Percentiles rank a stretch among this genome's conserved stretches.
Evolutionary conservation across 768 basidiomycete species (phyloP).

Genomic region (Tephrocybe rancida): DNA sequence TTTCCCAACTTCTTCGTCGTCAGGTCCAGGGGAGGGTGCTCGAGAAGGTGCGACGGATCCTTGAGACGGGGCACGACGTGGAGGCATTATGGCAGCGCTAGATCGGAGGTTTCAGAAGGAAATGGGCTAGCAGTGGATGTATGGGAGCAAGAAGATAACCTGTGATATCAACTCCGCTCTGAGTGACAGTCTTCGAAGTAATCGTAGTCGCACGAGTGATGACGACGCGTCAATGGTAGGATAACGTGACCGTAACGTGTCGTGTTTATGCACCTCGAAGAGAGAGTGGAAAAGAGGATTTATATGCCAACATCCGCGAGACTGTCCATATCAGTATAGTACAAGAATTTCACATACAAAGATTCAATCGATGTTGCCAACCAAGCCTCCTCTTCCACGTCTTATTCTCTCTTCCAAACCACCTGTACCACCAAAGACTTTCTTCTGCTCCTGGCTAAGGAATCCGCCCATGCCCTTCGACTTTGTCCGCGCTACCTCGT

Average conservation of each 20-base stretch:
- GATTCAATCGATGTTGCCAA: constrained; percentile 60
- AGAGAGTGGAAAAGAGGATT: too few species aligned
- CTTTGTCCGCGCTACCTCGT: constrained; percentile 66
- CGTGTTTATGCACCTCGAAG: too few species aligned
- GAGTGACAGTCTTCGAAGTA: too few species aligned
- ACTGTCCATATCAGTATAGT: background rate
- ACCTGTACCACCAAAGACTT: constrained; percentile 77
- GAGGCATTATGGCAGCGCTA: constrained; percentile 33
- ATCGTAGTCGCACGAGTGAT: too few species aligned
- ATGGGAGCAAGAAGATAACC: background rate
- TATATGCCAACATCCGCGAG: too few species aligned
- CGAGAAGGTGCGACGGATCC: constrained; percentile 50
- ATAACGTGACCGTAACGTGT: too few species aligned
- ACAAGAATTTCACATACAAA: background rate
- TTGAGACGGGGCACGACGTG: constrained; percentile 54
- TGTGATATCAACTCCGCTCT: background rate
- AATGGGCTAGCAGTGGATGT: background rate
- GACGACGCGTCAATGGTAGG: too few species aligned
- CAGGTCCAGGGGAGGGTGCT: constrained; percentile 41
- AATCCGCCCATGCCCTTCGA: constrained; percentile 82
- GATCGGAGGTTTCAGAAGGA: background rate
- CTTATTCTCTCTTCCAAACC: constrained; percentile 79
- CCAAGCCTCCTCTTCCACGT: constrained; percentile 72
- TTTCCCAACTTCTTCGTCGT: constrained; percentile 40
- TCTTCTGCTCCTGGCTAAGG: constrained; percentile 82